phyloP scores from a whole-genome alignment of 1,139 yeast species.

The Kodamaea sp. region DNA sequence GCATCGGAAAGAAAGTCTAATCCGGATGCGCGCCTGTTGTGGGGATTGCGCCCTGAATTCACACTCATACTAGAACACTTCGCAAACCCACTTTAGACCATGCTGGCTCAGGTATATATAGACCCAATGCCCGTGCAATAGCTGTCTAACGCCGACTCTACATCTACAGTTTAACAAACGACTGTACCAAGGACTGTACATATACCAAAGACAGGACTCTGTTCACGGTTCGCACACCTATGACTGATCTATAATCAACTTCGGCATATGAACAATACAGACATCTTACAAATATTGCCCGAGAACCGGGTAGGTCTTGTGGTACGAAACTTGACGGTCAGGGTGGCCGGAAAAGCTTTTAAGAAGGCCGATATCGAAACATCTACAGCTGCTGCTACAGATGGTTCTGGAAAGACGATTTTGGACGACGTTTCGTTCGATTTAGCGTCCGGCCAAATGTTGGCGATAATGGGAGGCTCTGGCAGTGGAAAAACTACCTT shows the following conservation, averaged over 20 bases:
- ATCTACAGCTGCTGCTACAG: constrained; percentile 1
- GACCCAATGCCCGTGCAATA: no score
- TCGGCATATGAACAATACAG: constrained; percentile 1
- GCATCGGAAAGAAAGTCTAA: no score
- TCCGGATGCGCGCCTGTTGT: no score
- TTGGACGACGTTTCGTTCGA: constrained; percentile 54
- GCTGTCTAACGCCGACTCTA: no score
- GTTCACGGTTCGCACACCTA: no score
- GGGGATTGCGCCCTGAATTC: no score
- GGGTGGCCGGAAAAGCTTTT: constrained; percentile 19
- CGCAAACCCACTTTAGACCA: no score
- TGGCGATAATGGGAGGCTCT: constrained; percentile 82
- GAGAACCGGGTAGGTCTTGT: constrained; percentile 29
- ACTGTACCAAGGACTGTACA: no score
- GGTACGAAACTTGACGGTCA: constrained; percentile 33
- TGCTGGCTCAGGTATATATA: no score
- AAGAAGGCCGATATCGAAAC: constrained; percentile 1
- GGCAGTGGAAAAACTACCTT: constrained; percentile 88
- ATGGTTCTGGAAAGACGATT: constrained; percentile 17
- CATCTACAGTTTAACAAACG: no score
- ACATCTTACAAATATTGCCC: constrained; percentile 10
- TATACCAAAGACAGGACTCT: no score
- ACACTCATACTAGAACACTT: no score
- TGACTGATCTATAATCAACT: neutral
- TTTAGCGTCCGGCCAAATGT: constrained; percentile 50